Conservation (phyloP, 176 grass and related monocot species). For the Cenchrus purpureus region DNA sequence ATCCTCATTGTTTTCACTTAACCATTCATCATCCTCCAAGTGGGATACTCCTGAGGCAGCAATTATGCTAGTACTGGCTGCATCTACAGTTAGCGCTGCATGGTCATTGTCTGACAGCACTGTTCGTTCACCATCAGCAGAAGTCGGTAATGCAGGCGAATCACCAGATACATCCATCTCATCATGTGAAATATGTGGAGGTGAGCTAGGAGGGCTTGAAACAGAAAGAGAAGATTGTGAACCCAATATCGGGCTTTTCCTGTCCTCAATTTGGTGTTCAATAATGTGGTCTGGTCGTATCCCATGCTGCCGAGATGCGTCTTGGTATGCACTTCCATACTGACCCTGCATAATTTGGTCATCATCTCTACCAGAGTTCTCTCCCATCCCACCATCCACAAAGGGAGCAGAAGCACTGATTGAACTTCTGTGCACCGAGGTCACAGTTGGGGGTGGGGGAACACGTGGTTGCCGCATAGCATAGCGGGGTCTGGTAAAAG, state of each 20-base stretch:
- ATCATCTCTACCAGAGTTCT: slow-evolving; percentile 56
- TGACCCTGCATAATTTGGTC: slow-evolving; percentile 49
- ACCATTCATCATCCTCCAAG: slow-evolving; percentile 81
- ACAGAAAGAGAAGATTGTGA: slow-evolving; percentile 90
- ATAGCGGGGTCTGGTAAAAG: slow-evolving; percentile 68
- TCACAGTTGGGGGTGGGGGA: slow-evolving; percentile 64
- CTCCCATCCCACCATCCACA: slow-evolving; percentile 43
- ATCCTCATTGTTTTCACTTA: slow-evolving; percentile 61
- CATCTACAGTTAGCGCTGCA: slow-evolving; percentile 48
- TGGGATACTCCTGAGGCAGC: slow-evolving; percentile 57
- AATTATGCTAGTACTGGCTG: slow-evolving; percentile 52
- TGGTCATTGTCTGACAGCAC: slow-evolving; percentile 68
- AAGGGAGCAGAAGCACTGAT: slow-evolving; percentile 53
- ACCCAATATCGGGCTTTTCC: slow-evolving; percentile 60
- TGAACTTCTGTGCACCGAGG: slow-evolving; percentile 60
- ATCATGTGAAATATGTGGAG: slow-evolving; percentile 78
- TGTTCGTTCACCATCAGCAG: slow-evolving; percentile 84
- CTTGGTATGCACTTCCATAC: slow-evolving; percentile 70
- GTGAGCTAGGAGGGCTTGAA: slow-evolving; percentile 88
- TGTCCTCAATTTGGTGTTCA: slow-evolving; percentile 61
- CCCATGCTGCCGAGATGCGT: slow-evolving; percentile 50
- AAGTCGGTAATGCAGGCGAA: slow-evolving; percentile 87
- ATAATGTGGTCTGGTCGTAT: slow-evolving; percentile 42
- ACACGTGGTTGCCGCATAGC: slow-evolving; percentile 74
- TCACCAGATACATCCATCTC: slow-evolving; percentile 97